Percentiles rank a stretch among this genome's conserved stretches.
Conservation (phyloP, 139 green algal species). For the Picochlorum sp. region DNA sequence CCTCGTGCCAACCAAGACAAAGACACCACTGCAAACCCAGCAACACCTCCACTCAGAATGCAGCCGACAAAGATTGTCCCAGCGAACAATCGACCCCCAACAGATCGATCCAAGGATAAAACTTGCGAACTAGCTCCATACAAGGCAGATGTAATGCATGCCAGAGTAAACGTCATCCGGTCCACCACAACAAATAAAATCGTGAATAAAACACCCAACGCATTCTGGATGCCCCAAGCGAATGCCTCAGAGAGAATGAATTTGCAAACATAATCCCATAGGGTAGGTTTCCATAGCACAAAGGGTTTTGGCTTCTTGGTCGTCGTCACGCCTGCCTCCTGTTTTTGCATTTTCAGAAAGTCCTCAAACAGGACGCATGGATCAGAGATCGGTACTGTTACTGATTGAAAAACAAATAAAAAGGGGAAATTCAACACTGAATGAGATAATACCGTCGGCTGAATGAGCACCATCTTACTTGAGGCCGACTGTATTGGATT, state of each 20-base stretch:
- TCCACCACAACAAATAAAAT: conserved; percentile 6
- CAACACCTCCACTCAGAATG: conserved; percentile 7
- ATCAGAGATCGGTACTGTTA: no score
- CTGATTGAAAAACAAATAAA: no score
- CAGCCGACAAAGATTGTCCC: conserved; percentile 9
- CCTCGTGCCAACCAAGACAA: conserved; percentile 18
- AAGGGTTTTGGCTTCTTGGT: not conserved
- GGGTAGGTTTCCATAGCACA: not conserved
- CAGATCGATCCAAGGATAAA: conserved; percentile 13
- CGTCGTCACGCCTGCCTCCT: not conserved
- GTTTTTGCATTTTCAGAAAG: no score
- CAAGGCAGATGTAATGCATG: conserved; percentile 1
- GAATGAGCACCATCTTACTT: no score
- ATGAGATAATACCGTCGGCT: no score
- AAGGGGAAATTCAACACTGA: no score
- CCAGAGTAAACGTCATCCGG: conserved; percentile 9
- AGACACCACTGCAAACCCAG: conserved; percentile 2
- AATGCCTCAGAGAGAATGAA: not conserved
- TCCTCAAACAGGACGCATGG: no score
- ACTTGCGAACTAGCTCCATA: conserved; percentile 13
- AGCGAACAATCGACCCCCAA: conserved; percentile 12
- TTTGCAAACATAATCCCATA: not conserved
- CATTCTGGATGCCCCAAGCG: not conserved
- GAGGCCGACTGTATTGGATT: no score
- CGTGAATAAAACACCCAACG: not conserved